Evolutionary conservation across 2,329 filamentous ascomycete genomes (phyloP).

Genomic region (Zymoseptoria passerinii): DNA sequence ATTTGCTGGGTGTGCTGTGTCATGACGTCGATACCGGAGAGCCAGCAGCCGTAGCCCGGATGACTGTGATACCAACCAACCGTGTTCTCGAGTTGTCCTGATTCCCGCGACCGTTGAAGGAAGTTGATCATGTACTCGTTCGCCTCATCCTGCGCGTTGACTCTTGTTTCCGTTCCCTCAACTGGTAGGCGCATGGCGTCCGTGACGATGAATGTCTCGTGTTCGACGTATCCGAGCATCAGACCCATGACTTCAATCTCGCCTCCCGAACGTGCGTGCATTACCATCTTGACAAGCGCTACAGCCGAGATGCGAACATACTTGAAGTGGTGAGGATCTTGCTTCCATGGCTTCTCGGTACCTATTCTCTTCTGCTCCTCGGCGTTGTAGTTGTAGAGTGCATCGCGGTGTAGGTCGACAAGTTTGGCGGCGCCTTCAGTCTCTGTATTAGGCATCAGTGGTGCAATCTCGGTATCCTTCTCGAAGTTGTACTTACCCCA

Average conservation of each 20-base stretch:
- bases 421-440: conserved; percentile 75
- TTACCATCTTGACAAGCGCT: conserved; percentile 96
- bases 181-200: conserved; percentile 91
- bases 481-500: conserved; percentile 46
- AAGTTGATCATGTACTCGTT: conserved; percentile 96
- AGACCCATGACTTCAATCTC: conserved; percentile 92
- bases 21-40: conserved; percentile 87
- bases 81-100: conserved; percentile 78
- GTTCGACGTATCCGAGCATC: conserved; percentile 90
- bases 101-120: conserved; percentile 62
- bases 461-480: not conserved
- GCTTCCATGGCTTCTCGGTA: conserved; percentile 61
- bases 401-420: conserved; percentile 78
- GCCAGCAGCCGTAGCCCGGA: conserved; percentile 96
- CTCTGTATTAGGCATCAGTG: conserved; percentile 47
- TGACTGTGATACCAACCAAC: conserved; percentile 98
- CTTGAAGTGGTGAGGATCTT: conserved; percentile 81
- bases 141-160: conserved; percentile 91
- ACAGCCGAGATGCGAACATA: conserved; percentile 87
- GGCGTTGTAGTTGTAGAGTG: conserved; percentile 76
- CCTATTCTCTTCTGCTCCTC: conserved; percentile 59
- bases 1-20: conserved; percentile 81
- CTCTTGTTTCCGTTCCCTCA: conserved; percentile 95
- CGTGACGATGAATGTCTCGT: conserved; percentile 81
- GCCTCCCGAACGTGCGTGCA: conserved; percentile 94